Evolutionary conservation across 345 rosid species (phyloP).

Genomic region (Corchorus capsularis): DNA sequence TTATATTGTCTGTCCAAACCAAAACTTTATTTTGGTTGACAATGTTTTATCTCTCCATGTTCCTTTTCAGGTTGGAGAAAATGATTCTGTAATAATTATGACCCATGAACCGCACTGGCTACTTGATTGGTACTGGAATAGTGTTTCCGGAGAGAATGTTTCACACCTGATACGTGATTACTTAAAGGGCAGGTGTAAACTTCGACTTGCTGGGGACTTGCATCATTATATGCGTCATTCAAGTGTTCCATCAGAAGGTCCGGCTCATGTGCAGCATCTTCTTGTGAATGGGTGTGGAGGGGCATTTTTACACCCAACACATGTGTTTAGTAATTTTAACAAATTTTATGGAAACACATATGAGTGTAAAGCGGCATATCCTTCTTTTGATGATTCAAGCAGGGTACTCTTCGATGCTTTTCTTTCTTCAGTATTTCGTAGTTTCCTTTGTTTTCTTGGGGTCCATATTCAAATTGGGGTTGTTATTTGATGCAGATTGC

Average conservation of each 20-base stretch:
- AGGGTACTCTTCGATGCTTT: conserved; percentile 49
- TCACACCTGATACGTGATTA: conserved; percentile 74
- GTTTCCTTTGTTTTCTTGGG: conserved; percentile 18
- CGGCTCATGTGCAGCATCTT: conserved; percentile 80
- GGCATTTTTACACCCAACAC: conserved; percentile 98
- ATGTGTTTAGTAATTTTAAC: conserved; percentile 79
- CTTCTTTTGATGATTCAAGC: conserved; percentile 96
- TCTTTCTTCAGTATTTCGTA: conserved; percentile 11
- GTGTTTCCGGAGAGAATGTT: conserved; percentile 79
- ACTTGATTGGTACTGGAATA: conserved; percentile 94
- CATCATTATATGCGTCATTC: conserved; percentile 99
- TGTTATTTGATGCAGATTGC: conserved; percentile 72
- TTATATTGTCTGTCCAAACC: background rate
- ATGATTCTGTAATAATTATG: conserved; percentile 79
- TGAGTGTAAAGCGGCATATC: conserved; percentile 86
- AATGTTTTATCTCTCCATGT: background rate
- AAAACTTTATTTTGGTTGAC: background rate
- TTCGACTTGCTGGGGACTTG: conserved; percentile 94
- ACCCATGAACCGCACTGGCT: conserved; percentile 99
- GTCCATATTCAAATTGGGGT: conserved; percentile 21
- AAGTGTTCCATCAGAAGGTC: conserved; percentile 67
- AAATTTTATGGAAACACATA: conserved; percentile 61
- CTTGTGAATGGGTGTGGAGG: conserved; percentile 98
- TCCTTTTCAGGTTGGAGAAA: conserved; percentile 55
- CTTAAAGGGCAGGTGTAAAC: conserved; percentile 90